phyloP scores from a whole-genome alignment of 495 filamentous ascomycete species.

The Bryoglossum gracile region DNA sequence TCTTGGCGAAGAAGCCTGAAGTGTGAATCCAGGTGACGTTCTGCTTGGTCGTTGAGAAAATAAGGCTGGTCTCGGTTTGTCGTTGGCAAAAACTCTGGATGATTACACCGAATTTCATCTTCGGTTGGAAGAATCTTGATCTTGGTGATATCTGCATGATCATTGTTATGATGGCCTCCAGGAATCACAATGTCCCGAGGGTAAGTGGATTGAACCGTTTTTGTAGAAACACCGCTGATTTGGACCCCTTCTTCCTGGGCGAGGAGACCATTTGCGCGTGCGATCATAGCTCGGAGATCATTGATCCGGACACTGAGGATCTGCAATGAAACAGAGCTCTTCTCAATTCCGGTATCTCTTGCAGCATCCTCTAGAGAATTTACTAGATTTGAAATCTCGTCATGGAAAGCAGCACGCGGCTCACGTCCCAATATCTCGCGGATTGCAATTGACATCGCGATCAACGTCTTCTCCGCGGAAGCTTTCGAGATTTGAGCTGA shows the following conservation, averaged over 20 bases:
- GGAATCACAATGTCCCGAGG: conserved; percentile 4
- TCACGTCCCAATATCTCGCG: conserved; percentile 13
- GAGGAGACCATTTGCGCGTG: conserved; percentile 12
- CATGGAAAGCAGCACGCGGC: conserved; percentile 12
- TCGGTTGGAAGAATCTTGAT: conserved; percentile 57
- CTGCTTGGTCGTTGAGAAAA: conserved; percentile 49
- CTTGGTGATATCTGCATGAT: conserved; percentile 42
- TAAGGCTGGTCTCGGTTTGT: conserved; percentile 32
- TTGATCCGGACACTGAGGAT: conserved; percentile 1
- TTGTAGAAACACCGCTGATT: conserved; percentile 8
- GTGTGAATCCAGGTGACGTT: conserved; percentile 58
- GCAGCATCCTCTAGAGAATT: conserved; percentile 7
- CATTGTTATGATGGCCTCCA: conserved; percentile 50
- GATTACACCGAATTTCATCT: conserved; percentile 46
- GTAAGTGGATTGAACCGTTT: conserved; percentile 7
- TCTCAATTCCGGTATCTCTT: conserved; percentile 10
- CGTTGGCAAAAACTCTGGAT: conserved; percentile 51
- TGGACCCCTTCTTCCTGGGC: not conserved
- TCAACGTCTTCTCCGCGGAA: conserved; percentile 2
- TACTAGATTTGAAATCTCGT: conserved; percentile 13
- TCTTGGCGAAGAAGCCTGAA: conserved; percentile 64
- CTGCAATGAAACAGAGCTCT: not conserved
- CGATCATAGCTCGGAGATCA: conserved; percentile 11
- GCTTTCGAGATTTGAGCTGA: not conserved
- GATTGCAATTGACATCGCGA: conserved; percentile 7